Evolutionary conservation across 306 rosid genomes (phyloP), one percentile per base, ranked within the genome.

Genomic region (Vigna nakashimae): DNA sequence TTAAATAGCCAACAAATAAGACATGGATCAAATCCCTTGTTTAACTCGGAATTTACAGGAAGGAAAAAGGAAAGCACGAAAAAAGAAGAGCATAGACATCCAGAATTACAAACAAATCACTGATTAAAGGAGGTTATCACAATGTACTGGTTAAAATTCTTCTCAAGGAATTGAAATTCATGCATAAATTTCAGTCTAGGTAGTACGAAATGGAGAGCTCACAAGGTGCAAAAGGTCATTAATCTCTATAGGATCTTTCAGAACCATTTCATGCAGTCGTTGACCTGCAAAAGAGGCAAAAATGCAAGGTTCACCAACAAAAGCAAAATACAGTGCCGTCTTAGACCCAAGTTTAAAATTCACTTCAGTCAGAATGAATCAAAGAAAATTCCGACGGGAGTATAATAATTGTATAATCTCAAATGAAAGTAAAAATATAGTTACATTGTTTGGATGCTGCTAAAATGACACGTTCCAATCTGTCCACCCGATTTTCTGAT

Each of bases 381-480:
- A 75, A 51, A 3, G n/a, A 76, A 81, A 80, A 55, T 32, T 69
- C 56, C 40, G 11, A 70, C 20, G 38, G 16, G 71, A 26, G 59
- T 59, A 24, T 60, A 46, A 75, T 32, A 64, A 67, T 55, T 53
- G 76, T 32, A 43, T 71, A 60, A 45, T 24, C 38, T 65, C 55
- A 79, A 28, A 74, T 18, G 63, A 15, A 86, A 56, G 42, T 65
- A 57, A 45, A 65, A 43, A 58, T 28, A 38, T 36, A 68, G 52
- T 81, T 84, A 94, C 98, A 88, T 85, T 94, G 98, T 87, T 94
- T 94, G 56, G 97, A 80, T 51, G 98, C 98, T 71, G 97, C 98
- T 75, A 94, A 79, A 80, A 87, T 86, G 64, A 94, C 94, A 52
- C 97, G 94, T 78, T 90, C 87, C 86, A 90, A 86, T 80, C 98